These are phyloP conservation scores for Zarea fungicola DNA, from an alignment of 2,329 filamentous ascomycete genomes.

Conservation along the genomic window DNA sequence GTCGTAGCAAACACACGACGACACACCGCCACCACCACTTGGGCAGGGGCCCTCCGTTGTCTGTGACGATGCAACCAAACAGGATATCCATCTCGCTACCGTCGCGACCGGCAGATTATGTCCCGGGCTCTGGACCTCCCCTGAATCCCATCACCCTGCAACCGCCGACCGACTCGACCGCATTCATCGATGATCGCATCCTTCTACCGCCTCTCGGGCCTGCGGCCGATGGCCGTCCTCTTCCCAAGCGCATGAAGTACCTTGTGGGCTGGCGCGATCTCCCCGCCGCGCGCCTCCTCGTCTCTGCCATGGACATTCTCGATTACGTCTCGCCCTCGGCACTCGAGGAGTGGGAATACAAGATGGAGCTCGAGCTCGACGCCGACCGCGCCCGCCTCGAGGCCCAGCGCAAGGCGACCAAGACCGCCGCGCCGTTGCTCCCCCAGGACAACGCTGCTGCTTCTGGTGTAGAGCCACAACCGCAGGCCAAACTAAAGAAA, in stretches of 20 bases:
- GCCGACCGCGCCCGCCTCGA: slow-evolving; percentile 28
- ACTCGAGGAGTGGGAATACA: slow-evolving; percentile 53
- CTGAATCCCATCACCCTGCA: slow-evolving; percentile 43
- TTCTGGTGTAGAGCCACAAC: not conserved
- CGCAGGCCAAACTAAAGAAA: not conserved
- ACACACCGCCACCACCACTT: too few relatives aligned
- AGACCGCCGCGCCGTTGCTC: not conserved
- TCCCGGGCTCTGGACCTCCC: slow-evolving; percentile 42
- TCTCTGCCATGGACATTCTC: slow-evolving; percentile 43
- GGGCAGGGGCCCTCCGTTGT: not conserved
- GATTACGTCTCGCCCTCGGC: slow-evolving; percentile 54
- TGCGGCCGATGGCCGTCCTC: slow-evolving; percentile 29
- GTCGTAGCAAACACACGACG: too few relatives aligned
- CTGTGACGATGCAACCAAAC: not conserved
- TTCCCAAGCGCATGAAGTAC: slow-evolving; percentile 45
- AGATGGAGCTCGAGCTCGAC: slow-evolving; percentile 38
- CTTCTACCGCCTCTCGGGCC: slow-evolving; percentile 35
- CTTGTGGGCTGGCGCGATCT: slow-evolving; percentile 50
- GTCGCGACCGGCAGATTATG: slow-evolving; percentile 29
- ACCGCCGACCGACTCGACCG: slow-evolving; percentile 45
- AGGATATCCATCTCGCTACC: not conserved
- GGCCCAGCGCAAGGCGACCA: slow-evolving; percentile 19
- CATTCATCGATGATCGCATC: slow-evolving; percentile 52
- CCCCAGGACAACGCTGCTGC: not conserved
- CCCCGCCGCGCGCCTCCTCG: slow-evolving; percentile 41